Evolutionary conservation across 257 asterid species (phyloP), one percentile per base, ranked within the genome.

Genomic region (Capsicum pubescens): DNA sequence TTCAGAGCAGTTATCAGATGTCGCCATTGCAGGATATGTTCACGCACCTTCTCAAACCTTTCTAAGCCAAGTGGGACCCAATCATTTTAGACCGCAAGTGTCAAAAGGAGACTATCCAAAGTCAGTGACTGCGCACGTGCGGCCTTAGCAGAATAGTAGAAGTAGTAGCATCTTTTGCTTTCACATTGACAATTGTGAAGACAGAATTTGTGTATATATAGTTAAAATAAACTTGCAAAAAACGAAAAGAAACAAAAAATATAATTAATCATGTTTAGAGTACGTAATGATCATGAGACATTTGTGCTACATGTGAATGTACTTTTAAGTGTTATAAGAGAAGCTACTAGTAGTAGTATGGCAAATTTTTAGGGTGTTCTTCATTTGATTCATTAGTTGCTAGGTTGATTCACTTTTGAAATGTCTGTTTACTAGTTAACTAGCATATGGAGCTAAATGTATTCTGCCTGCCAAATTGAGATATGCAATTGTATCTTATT

Each of bases 1-100:
- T 86, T 3, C 91, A 86, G 81, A 87, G 90, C 76, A 80, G 17
- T 82, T 89, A 88, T 72, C 93, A 64, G 85, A 77, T 88, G 93
- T 94, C 90, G 85, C 89, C 97, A 84, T 83, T 92, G 87, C 89
- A 84, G 84, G 99, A 93, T n/a, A 84, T 91, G 91, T 86, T 91
- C 84, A 87, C 89, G 76, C 89, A 88, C 87, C 80, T 90, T 85
- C 87, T 88, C 69, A 94, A 90, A 87, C 97, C 98, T 46, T 93
- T 91, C 80, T 95, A 87, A 89, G 9, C 79, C 26, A 84, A 81
- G 83, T 7, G 26, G n/a, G 58, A 8, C 19, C 60, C 2, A 8
- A 1, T 11, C 52, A 48, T 71, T 35, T n/a, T 6, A 68, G 12
- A 92, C 82, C 79, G 84, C 91, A 82, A 86, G 88, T 72, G 88